A percentile compares a stretch with the other conserved stretches of the same genome.
phyloP scores from a whole-genome alignment of 805 yeast species.

The Cyberlindnera misumaiensis region DNA sequence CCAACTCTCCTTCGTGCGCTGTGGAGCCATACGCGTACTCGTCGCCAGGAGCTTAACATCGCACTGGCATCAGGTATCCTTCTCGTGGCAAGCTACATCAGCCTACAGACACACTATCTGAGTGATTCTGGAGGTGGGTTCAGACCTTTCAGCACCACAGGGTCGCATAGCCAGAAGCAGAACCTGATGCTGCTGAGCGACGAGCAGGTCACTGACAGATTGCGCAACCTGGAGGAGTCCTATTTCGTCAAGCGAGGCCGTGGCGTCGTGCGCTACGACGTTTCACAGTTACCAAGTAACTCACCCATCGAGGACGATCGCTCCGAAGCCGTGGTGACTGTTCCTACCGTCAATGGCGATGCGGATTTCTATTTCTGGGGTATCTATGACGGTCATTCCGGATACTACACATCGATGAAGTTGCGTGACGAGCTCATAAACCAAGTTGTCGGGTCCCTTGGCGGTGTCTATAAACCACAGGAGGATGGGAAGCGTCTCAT shows the following conservation, averaged over 20 bases:
- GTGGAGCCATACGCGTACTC: too few species aligned
- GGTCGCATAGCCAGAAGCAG: slow-evolving; percentile 35
- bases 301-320: slow-evolving; percentile 94
- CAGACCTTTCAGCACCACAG: slow-evolving; percentile 19
- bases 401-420: slow-evolving; percentile 88
- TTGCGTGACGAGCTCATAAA: slow-evolving; percentile 73
- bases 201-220: slow-evolving; percentile 60
- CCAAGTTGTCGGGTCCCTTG: slow-evolving; percentile 71
- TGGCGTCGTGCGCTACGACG: slow-evolving; percentile 84
- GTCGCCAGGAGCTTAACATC: slow-evolving; percentile 14
- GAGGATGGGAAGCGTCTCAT: slow-evolving; percentile 41
- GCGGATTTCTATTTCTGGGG: slow-evolving; percentile 95
- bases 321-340: slow-evolving; percentile 72
- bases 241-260: slow-evolving; percentile 74
- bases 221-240: slow-evolving; percentile 74
- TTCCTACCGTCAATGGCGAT: slow-evolving; percentile 41
- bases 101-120: slow-evolving; percentile 19
- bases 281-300: slow-evolving; percentile 84
- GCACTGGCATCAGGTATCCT: slow-evolving; percentile 25
- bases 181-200: slow-evolving; percentile 54
- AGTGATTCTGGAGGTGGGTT: slow-evolving; percentile 20
- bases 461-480: slow-evolving; percentile 52
- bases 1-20: too few species aligned
- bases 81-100: slow-evolving; percentile 23
- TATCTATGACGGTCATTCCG: slow-evolving; percentile 94